phyloP scores from a whole-genome alignment of 352 stramenopile species.

The Pythium rishiriense region DNA sequence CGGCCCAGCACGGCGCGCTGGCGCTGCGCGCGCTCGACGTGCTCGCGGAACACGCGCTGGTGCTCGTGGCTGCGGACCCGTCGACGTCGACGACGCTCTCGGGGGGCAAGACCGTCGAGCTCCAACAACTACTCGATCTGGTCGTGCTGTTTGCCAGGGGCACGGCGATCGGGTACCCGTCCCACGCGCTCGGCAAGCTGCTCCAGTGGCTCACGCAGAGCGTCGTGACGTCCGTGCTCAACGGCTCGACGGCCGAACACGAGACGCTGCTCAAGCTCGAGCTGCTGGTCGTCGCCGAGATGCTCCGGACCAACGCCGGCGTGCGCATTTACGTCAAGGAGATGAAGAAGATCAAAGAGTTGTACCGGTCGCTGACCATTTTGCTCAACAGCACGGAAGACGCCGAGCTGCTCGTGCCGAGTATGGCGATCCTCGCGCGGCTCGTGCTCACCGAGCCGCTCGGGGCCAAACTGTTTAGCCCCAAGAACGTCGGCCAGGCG shows the following conservation, averaged over 20 bases:
- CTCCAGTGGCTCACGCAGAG: constrained; percentile 61
- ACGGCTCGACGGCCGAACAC: constrained; percentile 40
- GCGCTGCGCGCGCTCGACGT: constrained; percentile 60
- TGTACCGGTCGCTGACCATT: constrained; percentile 80
- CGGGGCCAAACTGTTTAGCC: constrained; percentile 78
- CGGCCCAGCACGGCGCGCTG: constrained; percentile 41
- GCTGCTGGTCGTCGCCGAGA: constrained; percentile 63
- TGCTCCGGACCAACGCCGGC: constrained; percentile 69
- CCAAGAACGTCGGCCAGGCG: constrained; percentile 79
- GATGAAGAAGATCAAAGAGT: constrained; percentile 77
- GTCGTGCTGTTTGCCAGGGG: constrained; percentile 55
- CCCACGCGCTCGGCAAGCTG: constrained; percentile 63
- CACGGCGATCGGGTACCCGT: constrained; percentile 67
- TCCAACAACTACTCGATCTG: constrained; percentile 59
- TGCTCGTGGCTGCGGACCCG: constrained; percentile 5
- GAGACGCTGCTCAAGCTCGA: constrained; percentile 65
- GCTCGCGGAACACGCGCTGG: constrained; percentile 47
- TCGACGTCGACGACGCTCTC: constrained; percentile 9
- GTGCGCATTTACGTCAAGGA: constrained; percentile 80
- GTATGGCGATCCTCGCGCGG: constrained; percentile 73
- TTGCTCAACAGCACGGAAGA: constrained; percentile 81
- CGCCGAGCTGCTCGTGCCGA: constrained; percentile 69
- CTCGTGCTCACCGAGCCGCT: constrained; percentile 73
- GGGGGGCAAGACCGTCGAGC: constrained; percentile 7
- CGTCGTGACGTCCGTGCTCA: constrained; percentile 45